Evolutionary conservation across 1,139 yeast genomes (phyloP), one percentile per base, ranked within the genome.

Genomic region (Kazachstania sp.): DNA sequence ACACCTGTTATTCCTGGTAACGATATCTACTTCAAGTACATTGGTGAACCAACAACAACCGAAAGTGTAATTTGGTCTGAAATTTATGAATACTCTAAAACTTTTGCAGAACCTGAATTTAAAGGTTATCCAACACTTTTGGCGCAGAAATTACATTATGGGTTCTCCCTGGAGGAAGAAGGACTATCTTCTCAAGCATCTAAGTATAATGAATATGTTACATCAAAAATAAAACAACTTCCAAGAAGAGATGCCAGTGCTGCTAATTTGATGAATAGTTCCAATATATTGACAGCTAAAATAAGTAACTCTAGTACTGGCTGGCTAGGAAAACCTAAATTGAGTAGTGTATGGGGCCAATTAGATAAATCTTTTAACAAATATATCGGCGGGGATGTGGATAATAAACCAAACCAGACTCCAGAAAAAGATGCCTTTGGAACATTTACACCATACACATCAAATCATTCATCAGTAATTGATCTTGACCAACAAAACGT

Each of bases 321-420:
- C 2, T 65, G 69, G 70, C 73, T 84, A 37, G 73, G 84, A 36
- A 81, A 81, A 60, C 95, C 94, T 13, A 85, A 83, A 56, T 71
- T 88, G 50, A 95, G 88, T 58, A 83, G 79, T 59, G 82, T 88
- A 50, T 85, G 95, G 94, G 92, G 90, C 8, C 88, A 84, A 45
- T 71, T 88, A 51, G 95, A 87, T 62, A 79, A 78, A 57, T 76
- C 82, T n/a, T 78, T 82, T 60, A 79, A 78, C 58, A 87, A 87
- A 64, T 86, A 90, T 62, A 92, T 92, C 52, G 86, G 95, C 3
- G 98, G 97, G 13, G 65, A 61, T 12, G 96, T 86, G 46, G 90
- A 81, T 39, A 65, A 66, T 19, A 49, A 52, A 2, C 36, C 41
- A 3, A 52, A 50, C 16, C 48, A 48, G 16, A 41, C 56, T 15